Evolutionary conservation across 2,329 filamentous ascomycete genomes (phyloP), one percentile per base, ranked within the genome.

Genomic region (Cladobotryum protrusum): DNA sequence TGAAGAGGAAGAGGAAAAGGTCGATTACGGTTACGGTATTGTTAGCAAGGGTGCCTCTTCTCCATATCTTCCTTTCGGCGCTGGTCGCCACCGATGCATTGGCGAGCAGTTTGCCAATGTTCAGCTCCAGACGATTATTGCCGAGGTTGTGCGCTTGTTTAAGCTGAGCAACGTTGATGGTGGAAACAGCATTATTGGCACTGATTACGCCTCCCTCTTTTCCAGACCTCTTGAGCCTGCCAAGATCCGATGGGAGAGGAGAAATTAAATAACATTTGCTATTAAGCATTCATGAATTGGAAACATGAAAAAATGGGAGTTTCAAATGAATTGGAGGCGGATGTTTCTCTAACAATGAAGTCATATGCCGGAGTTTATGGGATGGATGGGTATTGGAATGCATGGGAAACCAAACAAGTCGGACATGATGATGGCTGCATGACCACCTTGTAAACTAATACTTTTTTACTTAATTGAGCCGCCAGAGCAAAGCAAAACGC

Each of bases 51-150:
- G 92, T 49, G 85, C 89, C 13, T 82, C 82, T 52, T 95, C 87
- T 47, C 91, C 92, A 0, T 97, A 96, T 67, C 81, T 97, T 43
- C 92, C 92, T 2, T 97, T 97, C 64, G 92, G 92, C 52, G 92
- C 91, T 29, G 92, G 92, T 39, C 79, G 92, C 58, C 92, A 97
- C 71, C 79, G 92, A 57, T 97, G 92, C 71, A 96, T 97, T 63
- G 92, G 92, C 57, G 92, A 97, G 76, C 89, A 96, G 63, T 97
- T 96, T 67, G 92, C 92, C 59, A 95, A 95, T 66, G 78, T 95
- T 51, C 92, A 97, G 72, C 76, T 97, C 55, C 86, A 91, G 65
- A 90, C 89, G 41, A 95, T 97, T 57, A 74, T 85, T 12, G 89
- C 85, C 45, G 83, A 83, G 52, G 72, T 91, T 57, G 86, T 95